A percentile compares a stretch with the other conserved stretches of the same genome.
Conservation (phyloP, 192 early-diverging fungal genomes). For the Rhizoclosmatium globosum region DNA sequence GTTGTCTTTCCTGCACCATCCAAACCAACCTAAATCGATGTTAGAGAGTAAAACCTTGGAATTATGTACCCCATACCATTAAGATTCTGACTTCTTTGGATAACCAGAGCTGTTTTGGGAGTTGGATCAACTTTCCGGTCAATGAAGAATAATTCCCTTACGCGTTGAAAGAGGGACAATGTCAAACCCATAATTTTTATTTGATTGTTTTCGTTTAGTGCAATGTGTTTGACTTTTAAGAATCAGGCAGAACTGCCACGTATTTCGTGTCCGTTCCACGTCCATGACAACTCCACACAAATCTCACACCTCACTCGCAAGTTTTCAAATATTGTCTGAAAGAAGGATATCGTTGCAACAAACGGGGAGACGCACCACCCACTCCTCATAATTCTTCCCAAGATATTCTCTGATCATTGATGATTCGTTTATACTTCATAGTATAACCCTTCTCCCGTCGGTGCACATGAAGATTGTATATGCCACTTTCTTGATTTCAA, state of each 20-base stretch:
- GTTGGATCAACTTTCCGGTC: too few relatives aligned
- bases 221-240: too few relatives aligned
- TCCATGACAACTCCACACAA: not conserved
- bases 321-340: constrained; percentile 10
- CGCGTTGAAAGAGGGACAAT: too few relatives aligned
- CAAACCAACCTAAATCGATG: constrained; percentile 53
- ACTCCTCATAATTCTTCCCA: constrained; percentile 28
- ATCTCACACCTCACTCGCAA: constrained; percentile 5
- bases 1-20: constrained; percentile 82
- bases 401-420: constrained; percentile 39
- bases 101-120: not conserved
- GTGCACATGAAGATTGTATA: constrained; percentile 93
- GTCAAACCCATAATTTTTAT: too few relatives aligned
- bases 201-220: too few relatives aligned
- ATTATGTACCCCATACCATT: too few relatives aligned
- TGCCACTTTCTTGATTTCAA: constrained; percentile 83
- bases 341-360: constrained; percentile 17
- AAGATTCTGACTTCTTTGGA: too few relatives aligned
- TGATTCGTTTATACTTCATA: constrained; percentile 58
- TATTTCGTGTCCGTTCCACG: not conserved
- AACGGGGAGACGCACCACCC: constrained; percentile 22
- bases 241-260: not conserved
- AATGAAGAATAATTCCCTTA: too few relatives aligned
- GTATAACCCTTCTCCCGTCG: constrained; percentile 93
- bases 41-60: not conserved